Evolutionary conservation across 768 basidiomycete species (phyloP).

Genomic region (Termitomyces sp.): DNA sequence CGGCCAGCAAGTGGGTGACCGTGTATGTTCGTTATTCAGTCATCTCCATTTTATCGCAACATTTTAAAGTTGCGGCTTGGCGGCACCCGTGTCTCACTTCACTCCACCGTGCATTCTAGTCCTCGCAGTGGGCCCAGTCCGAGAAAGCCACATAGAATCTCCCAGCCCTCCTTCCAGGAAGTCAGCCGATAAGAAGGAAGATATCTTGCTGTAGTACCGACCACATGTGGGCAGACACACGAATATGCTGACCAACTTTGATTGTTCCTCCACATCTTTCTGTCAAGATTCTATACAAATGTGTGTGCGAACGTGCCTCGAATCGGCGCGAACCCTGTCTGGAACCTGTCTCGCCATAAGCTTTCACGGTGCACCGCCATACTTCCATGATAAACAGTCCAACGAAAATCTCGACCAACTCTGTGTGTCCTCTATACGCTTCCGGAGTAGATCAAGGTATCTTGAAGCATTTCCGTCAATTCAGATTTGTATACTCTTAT

Average conservation of each 20-base stretch:
- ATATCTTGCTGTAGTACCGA: too few species aligned
- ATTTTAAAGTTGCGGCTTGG: constrained; percentile 6
- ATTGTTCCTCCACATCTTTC: not conserved
- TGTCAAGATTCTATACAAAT: not conserved
- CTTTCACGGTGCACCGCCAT: not conserved
- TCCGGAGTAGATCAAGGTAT: not conserved
- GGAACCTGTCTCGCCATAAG: not conserved
- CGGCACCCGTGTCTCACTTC: constrained; percentile 7
- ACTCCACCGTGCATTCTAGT: constrained; percentile 2
- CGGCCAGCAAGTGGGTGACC: constrained; percentile 2
- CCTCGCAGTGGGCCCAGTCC: not conserved
- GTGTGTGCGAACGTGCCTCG: not conserved
- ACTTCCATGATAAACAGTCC: not conserved
- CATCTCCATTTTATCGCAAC: constrained; percentile 8
- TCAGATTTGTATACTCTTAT: not conserved
- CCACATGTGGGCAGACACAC: not conserved
- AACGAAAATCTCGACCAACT: not conserved
- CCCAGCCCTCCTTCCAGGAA: not conserved
- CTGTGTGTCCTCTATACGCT: not conserved
- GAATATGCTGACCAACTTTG: not conserved
- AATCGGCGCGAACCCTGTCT: not conserved
- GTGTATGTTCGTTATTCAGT: not conserved
- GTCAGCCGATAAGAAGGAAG: not conserved
- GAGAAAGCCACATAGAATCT: not conserved
- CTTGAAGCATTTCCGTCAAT: not conserved